Conservation (phyloP, 805 yeast species). For the Myxozyma neotropica region DNA sequence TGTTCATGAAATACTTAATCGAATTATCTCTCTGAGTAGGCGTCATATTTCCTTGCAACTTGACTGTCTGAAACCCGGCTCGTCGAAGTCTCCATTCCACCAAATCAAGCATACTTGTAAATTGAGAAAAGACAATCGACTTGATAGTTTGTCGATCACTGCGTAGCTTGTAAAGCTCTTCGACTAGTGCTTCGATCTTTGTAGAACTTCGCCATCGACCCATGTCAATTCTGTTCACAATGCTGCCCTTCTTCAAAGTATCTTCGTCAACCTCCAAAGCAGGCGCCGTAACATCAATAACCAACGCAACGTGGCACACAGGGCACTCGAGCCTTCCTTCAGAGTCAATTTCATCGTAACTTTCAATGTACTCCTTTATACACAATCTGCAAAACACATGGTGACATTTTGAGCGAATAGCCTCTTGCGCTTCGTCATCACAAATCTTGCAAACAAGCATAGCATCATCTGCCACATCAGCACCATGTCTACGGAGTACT, state of each 20-base stretch:
- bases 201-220: conserved; percentile 90
- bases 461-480: conserved; percentile 45
- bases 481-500: conserved; percentile 70
- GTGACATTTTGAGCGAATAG: conserved; percentile 91
- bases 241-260: conserved; percentile 59
- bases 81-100: conserved; percentile 94
- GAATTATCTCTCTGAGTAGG: conserved; percentile 93
- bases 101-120: conserved; percentile 92
- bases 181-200: conserved; percentile 93
- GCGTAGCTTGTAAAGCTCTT: conserved; percentile 82
- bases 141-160: conserved; percentile 88
- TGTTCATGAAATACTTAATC: conserved; percentile 88
- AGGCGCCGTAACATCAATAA: conserved; percentile 87
- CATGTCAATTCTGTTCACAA: conserved; percentile 85
- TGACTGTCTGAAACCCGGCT: conserved; percentile 94
- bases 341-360: conserved; percentile 54
- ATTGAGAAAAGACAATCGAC: conserved; percentile 95
- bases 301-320: conserved; percentile 89
- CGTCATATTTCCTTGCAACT: conserved; percentile 94
- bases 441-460: conserved; percentile 84
- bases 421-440: conserved; percentile 98
- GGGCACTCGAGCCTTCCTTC: conserved; percentile 77
- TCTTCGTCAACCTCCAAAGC: conserved; percentile 64
- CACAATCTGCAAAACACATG: conserved; percentile 94
- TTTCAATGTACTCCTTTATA: conserved; percentile 81